Evolutionary conservation across 2,329 filamentous ascomycete species (phyloP).

Genomic region (Xylaria sp.): DNA sequence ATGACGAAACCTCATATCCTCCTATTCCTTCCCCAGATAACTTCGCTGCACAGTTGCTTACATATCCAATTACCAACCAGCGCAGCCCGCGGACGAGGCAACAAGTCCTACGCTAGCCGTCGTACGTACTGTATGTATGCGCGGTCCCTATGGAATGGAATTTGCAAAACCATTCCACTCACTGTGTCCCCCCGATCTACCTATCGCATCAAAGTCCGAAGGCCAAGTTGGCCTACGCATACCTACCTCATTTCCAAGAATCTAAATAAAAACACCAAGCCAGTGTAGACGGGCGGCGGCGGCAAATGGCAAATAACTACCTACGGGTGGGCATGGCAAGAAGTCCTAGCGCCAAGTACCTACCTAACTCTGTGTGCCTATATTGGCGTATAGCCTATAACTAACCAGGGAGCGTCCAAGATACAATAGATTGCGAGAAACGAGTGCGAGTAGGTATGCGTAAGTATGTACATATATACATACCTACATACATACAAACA

Average conservation of each 20-base stretch:
- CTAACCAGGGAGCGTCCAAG: background rate
- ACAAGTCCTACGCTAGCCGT: background rate
- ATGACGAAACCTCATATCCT: background rate
- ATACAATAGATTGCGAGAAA: background rate
- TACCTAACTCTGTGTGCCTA: background rate
- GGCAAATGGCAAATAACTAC: background rate
- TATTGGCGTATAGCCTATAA: constrained; percentile 8
- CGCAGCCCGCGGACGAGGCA: too few relatives aligned
- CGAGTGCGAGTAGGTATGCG: background rate
- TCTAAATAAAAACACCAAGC: background rate
- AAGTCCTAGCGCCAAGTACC: background rate
- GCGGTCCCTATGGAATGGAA: too few relatives aligned
- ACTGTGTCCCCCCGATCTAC: background rate
- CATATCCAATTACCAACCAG: too few relatives aligned
- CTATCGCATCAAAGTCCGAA: background rate
- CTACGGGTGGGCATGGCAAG: background rate
- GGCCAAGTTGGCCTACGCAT: background rate
- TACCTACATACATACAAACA: background rate
- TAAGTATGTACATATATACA: background rate
- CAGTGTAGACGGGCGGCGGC: background rate
- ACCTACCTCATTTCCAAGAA: background rate
- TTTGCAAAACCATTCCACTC: too few relatives aligned
- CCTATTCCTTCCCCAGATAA: background rate
- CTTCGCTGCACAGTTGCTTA: background rate
- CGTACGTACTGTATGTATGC: too few relatives aligned